Percentiles rank a stretch among this genome's conserved stretches.
phyloP scores from a whole-genome alignment of 2,329 filamentous ascomycete genomes.

The Curvularia spicifera region DNA sequence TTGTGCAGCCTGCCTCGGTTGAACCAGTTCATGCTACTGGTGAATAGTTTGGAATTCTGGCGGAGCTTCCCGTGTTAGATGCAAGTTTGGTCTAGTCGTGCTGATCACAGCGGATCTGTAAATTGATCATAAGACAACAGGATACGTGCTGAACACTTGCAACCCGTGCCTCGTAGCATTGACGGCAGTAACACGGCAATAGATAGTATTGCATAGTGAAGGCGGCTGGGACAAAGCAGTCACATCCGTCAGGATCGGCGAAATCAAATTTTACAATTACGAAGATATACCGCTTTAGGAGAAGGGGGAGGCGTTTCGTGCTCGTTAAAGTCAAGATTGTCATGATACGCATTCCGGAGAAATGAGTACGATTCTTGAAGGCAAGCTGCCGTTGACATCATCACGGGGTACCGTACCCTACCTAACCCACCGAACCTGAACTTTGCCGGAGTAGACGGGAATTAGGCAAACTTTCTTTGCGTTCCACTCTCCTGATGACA shows the following conservation, averaged over 20 bases:
- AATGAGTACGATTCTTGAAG: neutral
- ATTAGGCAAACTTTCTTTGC: neutral
- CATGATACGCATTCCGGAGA: neutral
- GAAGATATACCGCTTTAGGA: neutral
- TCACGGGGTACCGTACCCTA: neutral
- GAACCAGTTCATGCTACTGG: neutral
- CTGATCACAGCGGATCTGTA: neutral
- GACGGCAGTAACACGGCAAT: neutral
- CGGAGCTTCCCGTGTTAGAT: neutral
- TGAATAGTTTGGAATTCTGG: neutral
- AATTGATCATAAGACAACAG: neutral
- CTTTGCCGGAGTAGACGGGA: neutral
- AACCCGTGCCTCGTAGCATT: neutral
- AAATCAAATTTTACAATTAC: neutral
- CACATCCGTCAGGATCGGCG: neutral
- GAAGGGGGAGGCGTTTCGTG: neutral
- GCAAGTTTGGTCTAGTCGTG: neutral
- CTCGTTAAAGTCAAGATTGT: neutral
- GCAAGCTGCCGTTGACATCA: neutral
- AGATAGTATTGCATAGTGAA: neutral
- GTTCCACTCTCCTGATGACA: neutral
- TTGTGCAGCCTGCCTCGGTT: neutral
- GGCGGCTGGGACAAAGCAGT: neutral
- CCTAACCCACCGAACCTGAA: neutral
- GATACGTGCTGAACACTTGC: neutral